These are phyloP conservation scores for Hemisphaericaspora nanyangensis DNA, from an alignment of 805 yeast genomes.

Conservation along the genomic window DNA sequence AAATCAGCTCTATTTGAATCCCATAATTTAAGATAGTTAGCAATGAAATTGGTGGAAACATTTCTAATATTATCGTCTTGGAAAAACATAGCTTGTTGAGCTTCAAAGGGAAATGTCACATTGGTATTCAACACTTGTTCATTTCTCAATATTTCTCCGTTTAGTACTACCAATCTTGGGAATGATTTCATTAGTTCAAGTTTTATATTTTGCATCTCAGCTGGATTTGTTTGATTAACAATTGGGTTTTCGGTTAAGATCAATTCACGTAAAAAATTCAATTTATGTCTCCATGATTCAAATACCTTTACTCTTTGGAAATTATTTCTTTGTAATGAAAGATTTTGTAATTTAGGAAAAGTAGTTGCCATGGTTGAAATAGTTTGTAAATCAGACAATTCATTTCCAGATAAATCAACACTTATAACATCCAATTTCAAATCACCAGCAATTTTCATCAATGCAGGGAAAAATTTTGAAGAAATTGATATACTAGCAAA, in stretches of 20 bases:
- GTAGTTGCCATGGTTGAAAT: conserved; percentile 65
- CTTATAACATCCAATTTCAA: conserved; percentile 58
- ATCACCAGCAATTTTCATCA: conserved; percentile 73
- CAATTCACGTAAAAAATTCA: conserved; percentile 69
- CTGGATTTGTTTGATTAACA: conserved; percentile 19
- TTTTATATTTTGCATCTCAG: conserved; percentile 41
- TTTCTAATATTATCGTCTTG: conserved; percentile 70
- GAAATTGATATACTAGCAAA: conserved; percentile 58
- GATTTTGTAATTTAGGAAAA: conserved; percentile 72
- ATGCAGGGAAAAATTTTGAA: conserved; percentile 84
- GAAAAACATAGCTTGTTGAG: conserved; percentile 68
- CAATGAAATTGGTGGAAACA: conserved; percentile 70
- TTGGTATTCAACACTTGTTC: conserved; percentile 54
- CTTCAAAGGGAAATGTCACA: conserved; percentile 51
- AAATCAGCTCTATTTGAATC: conserved; percentile 73
- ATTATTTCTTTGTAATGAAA: conserved; percentile 76
- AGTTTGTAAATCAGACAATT: conserved; percentile 54
- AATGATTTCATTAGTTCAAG: conserved; percentile 65
- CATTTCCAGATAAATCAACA: conserved; percentile 61
- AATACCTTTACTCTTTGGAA: conserved; percentile 55
- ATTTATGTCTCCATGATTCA: conserved; percentile 75
- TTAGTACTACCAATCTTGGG: conserved; percentile 76
- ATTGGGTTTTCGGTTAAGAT: conserved; percentile 79
- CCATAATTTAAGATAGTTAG: conserved; percentile 77
- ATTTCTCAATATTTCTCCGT: conserved; percentile 75